phyloP scores from a whole-genome alignment of 1,284 basidiomycete species.

The Microbotryomycetes sp. region DNA sequence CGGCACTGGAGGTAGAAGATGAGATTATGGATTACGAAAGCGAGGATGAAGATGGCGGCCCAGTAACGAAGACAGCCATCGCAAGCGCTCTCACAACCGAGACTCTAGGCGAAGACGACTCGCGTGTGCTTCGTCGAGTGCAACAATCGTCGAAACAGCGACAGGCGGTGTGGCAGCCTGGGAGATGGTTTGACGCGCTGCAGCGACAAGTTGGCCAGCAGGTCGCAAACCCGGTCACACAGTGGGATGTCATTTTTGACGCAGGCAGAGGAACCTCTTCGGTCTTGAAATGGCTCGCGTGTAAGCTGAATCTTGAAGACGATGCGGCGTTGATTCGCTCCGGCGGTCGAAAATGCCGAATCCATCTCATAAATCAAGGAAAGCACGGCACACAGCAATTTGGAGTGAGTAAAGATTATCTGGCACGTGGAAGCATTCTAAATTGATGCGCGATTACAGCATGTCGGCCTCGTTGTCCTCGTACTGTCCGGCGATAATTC shows the following conservation, averaged over 20 bases:
- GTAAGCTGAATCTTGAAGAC: conserved; percentile 22
- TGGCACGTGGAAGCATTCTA: no score
- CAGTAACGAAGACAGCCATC: no score
- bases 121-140: background rate
- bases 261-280: background rate
- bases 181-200: conserved; percentile 16
- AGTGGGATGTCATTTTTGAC: conserved; percentile 8
- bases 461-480: no score
- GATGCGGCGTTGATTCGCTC: no score
- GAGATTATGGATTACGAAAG: background rate
- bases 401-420: no score
- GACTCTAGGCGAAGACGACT: background rate
- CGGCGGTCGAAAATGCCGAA: no score
- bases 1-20: background rate
- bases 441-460: no score
- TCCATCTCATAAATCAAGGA: no score
- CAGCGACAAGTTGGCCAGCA: background rate
- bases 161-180: conserved; percentile 12
- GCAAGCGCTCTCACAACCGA: no score
- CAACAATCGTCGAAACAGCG: conserved; percentile 10
- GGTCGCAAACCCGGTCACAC: background rate
- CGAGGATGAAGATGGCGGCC: background rate
- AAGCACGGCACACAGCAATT: no score
- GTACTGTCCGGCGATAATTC: no score
- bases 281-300: conserved; percentile 19